A percentile compares a stretch with the other conserved stretches of the same genome.
These are phyloP conservation scores for Cordyceps javanica DNA, from an alignment of 2,329 filamentous ascomycete species.

Conservation along the genomic window DNA sequence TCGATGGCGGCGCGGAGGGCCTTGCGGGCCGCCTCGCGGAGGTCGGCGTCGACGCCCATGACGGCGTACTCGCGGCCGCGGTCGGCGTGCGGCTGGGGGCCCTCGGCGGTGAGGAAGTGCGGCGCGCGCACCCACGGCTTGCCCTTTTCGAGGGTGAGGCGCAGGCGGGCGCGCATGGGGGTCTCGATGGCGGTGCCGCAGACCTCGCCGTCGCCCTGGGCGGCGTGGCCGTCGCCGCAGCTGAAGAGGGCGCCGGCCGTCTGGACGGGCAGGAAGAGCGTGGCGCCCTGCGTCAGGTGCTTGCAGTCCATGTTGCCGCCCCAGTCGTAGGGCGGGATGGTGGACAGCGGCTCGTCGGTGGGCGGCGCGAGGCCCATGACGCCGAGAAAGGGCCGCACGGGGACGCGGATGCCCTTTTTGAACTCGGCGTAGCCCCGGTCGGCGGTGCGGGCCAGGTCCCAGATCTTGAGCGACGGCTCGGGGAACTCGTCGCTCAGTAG, in stretches of 20 bases:
- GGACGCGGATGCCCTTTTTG: constrained; percentile 41
- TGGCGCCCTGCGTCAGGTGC: constrained; percentile 39
- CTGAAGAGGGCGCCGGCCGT: constrained; percentile 45
- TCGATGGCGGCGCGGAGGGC: constrained; percentile 41
- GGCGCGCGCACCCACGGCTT: constrained; percentile 40
- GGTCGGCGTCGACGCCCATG: constrained; percentile 40
- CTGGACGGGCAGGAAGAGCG: constrained; percentile 43
- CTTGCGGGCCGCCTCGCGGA: constrained; percentile 42
- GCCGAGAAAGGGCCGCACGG: constrained; percentile 45
- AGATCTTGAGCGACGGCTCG: constrained; percentile 39
- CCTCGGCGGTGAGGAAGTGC: constrained; percentile 36
- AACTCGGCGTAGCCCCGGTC: constrained; percentile 32
- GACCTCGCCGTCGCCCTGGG: constrained; percentile 49
- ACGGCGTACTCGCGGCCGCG: constrained; percentile 36
- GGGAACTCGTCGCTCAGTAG: constrained; percentile 43
- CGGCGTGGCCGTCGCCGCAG: constrained; percentile 48
- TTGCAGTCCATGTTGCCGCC: constrained; percentile 52
- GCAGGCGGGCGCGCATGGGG: constrained; percentile 40
- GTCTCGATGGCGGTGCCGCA: constrained; percentile 53
- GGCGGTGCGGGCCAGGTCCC: constrained; percentile 30
- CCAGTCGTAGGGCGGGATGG: constrained; percentile 43
- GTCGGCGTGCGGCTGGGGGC: constrained; percentile 14
- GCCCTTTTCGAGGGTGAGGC: constrained; percentile 41
- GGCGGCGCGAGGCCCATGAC: constrained; percentile 45
- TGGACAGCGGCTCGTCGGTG: constrained; percentile 37